Evolutionary conservation across 2,329 filamentous ascomycete genomes (phyloP), one percentile per base, ranked within the genome.

Genomic region (Trichoderma sp.): DNA sequence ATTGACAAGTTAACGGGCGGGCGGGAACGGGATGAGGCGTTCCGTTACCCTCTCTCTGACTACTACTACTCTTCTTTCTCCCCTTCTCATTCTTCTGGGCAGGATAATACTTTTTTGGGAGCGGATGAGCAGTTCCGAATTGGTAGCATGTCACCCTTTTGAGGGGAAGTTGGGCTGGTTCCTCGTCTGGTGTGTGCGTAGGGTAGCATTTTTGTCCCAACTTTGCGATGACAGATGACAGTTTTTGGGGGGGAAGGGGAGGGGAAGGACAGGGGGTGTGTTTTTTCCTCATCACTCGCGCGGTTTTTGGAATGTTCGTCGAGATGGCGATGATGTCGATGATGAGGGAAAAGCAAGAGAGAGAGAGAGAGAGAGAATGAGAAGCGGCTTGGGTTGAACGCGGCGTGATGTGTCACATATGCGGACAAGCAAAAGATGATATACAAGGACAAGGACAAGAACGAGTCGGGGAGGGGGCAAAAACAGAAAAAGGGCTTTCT

Each of bases 401-500:
- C 52, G 52, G 63, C 63, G 44, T 68, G 67, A 68, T 67, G 48
- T 67, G 62, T 68, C 67, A 68, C 63, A 66, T 68, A 57, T 67
- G 67, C 64, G 56, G 43, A 30, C 41, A 5, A 39, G 10, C 10
- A 39, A 39, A 14, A 39, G 7, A 14, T 9, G 50, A 39, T 19
- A 17, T 21, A 56, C 26, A 61, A 44, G 47, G 58, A 61, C 47
- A 50, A 61, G 47, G 58, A 52, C 47, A 44, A 52, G 15, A n/a
- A n/a, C n/a, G n/a, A n/a, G n/a, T n/a, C n/a, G n/a, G 5, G 24
- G 9, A 7, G 14, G 2, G 30, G 7, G 30, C n/a, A n/a, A 30
- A 2, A 30, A 9, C 2, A 30, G 17, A 24, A 43, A 12, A 54
- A 34, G 26, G 50, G 48, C 41, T 54, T 62, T 45, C 48, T 54